These are phyloP conservation scores for Nemania sp. DNA, from an alignment of 2,329 filamentous ascomycete species.

Conservation along the genomic window DNA sequence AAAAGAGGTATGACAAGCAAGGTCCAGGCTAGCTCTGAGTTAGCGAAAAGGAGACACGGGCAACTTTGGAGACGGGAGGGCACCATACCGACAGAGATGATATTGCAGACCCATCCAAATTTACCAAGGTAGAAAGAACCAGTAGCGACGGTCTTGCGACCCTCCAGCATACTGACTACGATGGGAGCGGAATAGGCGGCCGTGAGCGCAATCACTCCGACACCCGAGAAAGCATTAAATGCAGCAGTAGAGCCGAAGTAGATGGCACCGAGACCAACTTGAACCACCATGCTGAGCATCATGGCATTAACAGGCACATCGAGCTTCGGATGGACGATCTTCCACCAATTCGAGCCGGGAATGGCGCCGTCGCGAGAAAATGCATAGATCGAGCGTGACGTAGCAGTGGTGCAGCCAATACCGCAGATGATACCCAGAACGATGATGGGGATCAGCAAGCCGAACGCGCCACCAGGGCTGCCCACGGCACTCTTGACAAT, in stretches of 20 bases:
- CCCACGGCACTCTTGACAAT: constrained; percentile 68
- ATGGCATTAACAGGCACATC: constrained; percentile 72
- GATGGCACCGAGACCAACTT: constrained; percentile 67
- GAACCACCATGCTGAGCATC: constrained; percentile 70
- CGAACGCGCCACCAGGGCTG: constrained; percentile 63
- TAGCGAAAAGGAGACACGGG: constrained; percentile 32
- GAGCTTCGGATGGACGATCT: constrained; percentile 62
- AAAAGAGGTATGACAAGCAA: constrained; percentile 72
- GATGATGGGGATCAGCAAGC: constrained; percentile 65
- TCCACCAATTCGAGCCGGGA: constrained; percentile 65
- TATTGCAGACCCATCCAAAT: constrained; percentile 65
- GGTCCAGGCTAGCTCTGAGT: constrained; percentile 61
- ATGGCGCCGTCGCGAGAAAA: constrained; percentile 74
- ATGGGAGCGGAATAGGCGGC: constrained; percentile 71
- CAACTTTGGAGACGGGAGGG: constrained; percentile 5
- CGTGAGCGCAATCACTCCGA: constrained; percentile 72
- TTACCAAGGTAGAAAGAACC: constrained; percentile 65
- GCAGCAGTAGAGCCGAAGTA: constrained; percentile 71
- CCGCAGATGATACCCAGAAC: constrained; percentile 70
- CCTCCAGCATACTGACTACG: constrained; percentile 63
- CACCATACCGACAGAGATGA: constrained; percentile 64
- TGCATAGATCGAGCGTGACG: constrained; percentile 70
- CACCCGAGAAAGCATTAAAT: constrained; percentile 74
- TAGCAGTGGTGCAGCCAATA: constrained; percentile 70
- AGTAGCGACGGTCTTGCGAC: constrained; percentile 61